phyloP scores from a whole-genome alignment of 768 basidiomycete species.

The Pleurotus platypus region DNA sequence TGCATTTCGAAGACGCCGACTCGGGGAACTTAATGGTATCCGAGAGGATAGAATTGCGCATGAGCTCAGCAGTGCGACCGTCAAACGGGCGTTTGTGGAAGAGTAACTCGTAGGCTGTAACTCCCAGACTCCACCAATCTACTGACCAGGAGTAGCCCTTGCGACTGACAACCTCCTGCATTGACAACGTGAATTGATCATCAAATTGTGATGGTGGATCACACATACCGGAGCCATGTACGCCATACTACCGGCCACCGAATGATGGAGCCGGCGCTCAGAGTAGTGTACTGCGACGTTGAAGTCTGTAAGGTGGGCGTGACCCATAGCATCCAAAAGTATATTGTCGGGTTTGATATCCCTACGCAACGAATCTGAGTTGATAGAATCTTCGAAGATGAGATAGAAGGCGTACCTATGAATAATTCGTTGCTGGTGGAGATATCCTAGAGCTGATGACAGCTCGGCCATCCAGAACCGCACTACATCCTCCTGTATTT shows the following conservation, averaged over 20 bases:
- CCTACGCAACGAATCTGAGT: slow-evolving; percentile 32
- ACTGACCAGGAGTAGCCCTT: slow-evolving; percentile 91
- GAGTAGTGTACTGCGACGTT: slow-evolving; percentile 99
- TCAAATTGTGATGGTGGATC: no score
- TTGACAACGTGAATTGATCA: neutral
- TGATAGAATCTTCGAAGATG: slow-evolving; percentile 8
- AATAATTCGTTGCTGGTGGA: slow-evolving; percentile 89
- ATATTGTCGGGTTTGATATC: slow-evolving; percentile 98
- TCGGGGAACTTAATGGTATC: slow-evolving; percentile 80
- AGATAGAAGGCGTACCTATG: slow-evolving; percentile 63
- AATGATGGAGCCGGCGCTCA: slow-evolving; percentile 81
- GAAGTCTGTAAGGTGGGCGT: slow-evolving; percentile 97
- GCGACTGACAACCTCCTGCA: slow-evolving; percentile 70
- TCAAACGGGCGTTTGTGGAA: slow-evolving; percentile 85
- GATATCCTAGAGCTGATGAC: slow-evolving; percentile 77
- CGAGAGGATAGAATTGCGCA: slow-evolving; percentile 82
- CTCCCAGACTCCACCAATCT: slow-evolving; percentile 96
- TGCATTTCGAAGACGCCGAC: slow-evolving; percentile 55
- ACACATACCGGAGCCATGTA: slow-evolving; percentile 87
- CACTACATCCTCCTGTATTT: slow-evolving; percentile 68
- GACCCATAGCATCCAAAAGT: slow-evolving; percentile 87
- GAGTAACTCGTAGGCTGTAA: slow-evolving; percentile 88
- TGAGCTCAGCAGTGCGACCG: slow-evolving; percentile 83
- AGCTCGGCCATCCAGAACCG: slow-evolving; percentile 91
- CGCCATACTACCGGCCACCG: slow-evolving; percentile 97